Evolutionary conservation across 2,329 filamentous ascomycete species (phyloP), one percentile per base, ranked within the genome.

Genomic region (Fusarium sp.): DNA sequence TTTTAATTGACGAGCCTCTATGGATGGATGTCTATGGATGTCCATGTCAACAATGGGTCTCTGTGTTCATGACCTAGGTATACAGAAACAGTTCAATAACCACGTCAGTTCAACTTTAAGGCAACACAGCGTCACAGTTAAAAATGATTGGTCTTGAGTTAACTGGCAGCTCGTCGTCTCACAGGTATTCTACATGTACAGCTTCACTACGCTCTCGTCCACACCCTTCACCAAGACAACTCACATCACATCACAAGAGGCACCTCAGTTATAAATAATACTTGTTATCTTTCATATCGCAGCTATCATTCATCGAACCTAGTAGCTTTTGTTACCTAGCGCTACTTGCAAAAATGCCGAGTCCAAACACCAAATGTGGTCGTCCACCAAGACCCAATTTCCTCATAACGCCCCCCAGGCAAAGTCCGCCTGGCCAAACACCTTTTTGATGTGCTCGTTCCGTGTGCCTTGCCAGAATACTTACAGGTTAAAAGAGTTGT

Each of bases 381-480:
- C 76, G 71, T 76, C 71, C 71, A 72, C 78, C 61, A 66, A 60
- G 65, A 72, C 72, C 79, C 71, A 60, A 65, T 64, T 75, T 68
- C 70, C 70, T 67, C 66, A 74, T 79, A 79, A 77, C 78, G 77
- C 79, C 66, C 68, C 71, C 71, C 79, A 78, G 73, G 70, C 69
- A 78, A 78, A 72, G 59, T 72, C 68, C 66, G 70, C 79, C 77
- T 79, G 74, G 73, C 72, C 83, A 82, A 84, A 83, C 84, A 85
- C 79, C 81, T 86, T 87, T 78, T 87, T 86, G 76, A 80, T 80
- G 82, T 86, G 82, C 84, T 82, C 71, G 71, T 86, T 71, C 75
- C 77, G 72, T 77, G 65, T 76, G 69, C 76, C 72, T 82, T 82
- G 78, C 78, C 83, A 79, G 76, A 80, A 72, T 72, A 74, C 84